phyloP scores from a whole-genome alignment of 1,284 basidiomycete genomes.

The Cryptococcus sp. region DNA sequence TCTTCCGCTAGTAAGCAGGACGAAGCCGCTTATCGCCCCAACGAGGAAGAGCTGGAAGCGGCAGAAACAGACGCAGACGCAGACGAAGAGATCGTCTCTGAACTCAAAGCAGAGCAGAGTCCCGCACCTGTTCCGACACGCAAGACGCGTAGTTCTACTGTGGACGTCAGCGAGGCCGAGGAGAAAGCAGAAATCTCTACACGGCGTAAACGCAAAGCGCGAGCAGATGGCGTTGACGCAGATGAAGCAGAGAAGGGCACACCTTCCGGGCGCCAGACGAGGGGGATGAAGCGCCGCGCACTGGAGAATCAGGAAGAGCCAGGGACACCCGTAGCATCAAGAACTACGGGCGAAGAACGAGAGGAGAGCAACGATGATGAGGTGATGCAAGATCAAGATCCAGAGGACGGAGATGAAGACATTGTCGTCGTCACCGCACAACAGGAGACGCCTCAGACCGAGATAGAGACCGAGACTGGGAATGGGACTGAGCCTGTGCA shows the following conservation, averaged over 20 bases:
- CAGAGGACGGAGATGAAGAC: background rate
- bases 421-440: no score
- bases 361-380: background rate
- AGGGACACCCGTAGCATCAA: conserved; percentile 13
- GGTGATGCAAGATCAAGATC: background rate
- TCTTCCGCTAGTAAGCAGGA: conserved; percentile 3
- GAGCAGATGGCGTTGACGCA: background rate
- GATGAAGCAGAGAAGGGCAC: background rate
- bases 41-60: conserved; percentile 12
- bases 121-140: background rate
- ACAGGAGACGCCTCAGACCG: no score
- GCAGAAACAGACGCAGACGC: background rate
- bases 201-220: background rate
- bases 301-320: conserved; percentile 17
- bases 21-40: conserved; percentile 16
- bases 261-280: conserved; percentile 9
- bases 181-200: background rate
- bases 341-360: background rate
- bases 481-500: background rate
- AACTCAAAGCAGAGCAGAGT: background rate
- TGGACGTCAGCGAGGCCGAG: background rate
- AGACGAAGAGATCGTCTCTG: background rate
- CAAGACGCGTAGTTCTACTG: conserved; percentile 6
- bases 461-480: no score
- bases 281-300: conserved; percentile 25